These are phyloP conservation scores for Calycina herbarum DNA, from an alignment of 2,329 filamentous ascomycete species.

Conservation along the genomic window DNA sequence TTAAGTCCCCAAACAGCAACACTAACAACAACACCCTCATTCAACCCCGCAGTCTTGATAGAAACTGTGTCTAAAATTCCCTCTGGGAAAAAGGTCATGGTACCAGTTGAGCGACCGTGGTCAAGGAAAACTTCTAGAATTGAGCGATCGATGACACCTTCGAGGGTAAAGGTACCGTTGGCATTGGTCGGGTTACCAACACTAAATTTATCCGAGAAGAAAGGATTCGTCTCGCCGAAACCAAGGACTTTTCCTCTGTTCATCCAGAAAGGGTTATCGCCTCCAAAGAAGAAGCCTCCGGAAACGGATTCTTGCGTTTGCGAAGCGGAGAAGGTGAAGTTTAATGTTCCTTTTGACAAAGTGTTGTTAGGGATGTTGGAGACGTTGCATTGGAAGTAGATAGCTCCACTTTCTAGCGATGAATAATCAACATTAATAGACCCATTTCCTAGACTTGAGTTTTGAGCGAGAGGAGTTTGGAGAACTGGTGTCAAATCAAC, in stretches of 20 bases:
- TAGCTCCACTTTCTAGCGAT: slow-evolving; percentile 47
- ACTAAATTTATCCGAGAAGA: slow-evolving; percentile 56
- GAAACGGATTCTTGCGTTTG: slow-evolving; percentile 49
- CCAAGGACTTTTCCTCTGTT: slow-evolving; percentile 50
- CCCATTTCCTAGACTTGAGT: slow-evolving; percentile 48
- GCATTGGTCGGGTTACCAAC: slow-evolving; percentile 25
- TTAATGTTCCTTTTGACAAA: slow-evolving; percentile 40
- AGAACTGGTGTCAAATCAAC: slow-evolving; percentile 50
- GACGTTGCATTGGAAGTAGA: slow-evolving; percentile 57
- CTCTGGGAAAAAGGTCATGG: slow-evolving; percentile 51
- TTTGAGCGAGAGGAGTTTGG: slow-evolving; percentile 46
- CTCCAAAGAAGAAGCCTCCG: slow-evolving; percentile 50
- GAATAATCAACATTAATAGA: slow-evolving; percentile 52
- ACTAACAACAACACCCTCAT: slow-evolving; percentile 28
- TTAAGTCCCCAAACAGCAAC: slow-evolving; percentile 41
- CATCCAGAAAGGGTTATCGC: slow-evolving; percentile 51
- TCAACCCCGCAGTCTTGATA: slow-evolving; percentile 30
- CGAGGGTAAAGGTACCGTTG: slow-evolving; percentile 38
- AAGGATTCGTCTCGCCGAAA: slow-evolving; percentile 48
- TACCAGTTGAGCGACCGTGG: slow-evolving; percentile 50
- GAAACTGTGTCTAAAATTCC: slow-evolving; percentile 37
- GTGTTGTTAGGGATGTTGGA: slow-evolving; percentile 40
- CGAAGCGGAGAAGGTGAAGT: slow-evolving; percentile 54
- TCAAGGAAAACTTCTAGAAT: slow-evolving; percentile 58
- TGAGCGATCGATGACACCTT: slow-evolving; percentile 53